Conservation (phyloP, 2,329 filamentous ascomycete species). For the Rutstroemia sp. region DNA sequence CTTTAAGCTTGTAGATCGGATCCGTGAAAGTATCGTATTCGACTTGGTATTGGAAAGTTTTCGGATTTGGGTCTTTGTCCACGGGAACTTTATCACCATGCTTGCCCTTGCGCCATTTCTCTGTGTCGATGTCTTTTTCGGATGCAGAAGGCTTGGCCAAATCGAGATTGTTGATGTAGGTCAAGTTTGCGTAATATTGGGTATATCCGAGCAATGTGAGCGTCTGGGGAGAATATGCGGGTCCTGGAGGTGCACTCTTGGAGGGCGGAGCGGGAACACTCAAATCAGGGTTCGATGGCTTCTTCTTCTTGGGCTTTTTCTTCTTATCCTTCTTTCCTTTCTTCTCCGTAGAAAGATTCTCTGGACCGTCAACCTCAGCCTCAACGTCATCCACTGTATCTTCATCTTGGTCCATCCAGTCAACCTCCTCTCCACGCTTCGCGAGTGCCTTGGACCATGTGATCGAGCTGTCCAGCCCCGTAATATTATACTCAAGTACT, state of each 20-base stretch:
- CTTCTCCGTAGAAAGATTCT: slow-evolving; percentile 32
- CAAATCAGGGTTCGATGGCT: slow-evolving; percentile 52
- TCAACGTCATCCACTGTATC: not conserved
- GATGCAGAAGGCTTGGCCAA: slow-evolving; percentile 30
- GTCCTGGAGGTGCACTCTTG: slow-evolving; percentile 67
- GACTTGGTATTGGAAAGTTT: slow-evolving; percentile 65
- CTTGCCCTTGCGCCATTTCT: slow-evolving; percentile 57
- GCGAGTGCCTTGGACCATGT: slow-evolving; percentile 20
- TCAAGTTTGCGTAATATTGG: slow-evolving; percentile 95
- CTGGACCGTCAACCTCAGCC: slow-evolving; percentile 25
- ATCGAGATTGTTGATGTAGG: slow-evolving; percentile 70
- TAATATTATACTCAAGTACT: slow-evolving; percentile 93
- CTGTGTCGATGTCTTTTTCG: slow-evolving; percentile 28
- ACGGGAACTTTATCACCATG: slow-evolving; percentile 51
- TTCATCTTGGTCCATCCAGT: slow-evolving; percentile 17
- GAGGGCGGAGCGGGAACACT: slow-evolving; percentile 65
- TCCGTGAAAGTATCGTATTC: slow-evolving; percentile 84
- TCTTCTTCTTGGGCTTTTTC: slow-evolving; percentile 41
- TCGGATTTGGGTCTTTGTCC: slow-evolving; percentile 47
- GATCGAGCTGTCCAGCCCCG: slow-evolving; percentile 26
- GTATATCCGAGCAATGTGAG: slow-evolving; percentile 73
- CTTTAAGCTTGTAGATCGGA: slow-evolving; percentile 63
- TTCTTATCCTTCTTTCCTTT: slow-evolving; percentile 35
- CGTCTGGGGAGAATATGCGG: slow-evolving; percentile 81
- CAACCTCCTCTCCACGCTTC: slow-evolving; percentile 5